A percentile compares a stretch with the other conserved stretches of the same genome.
Evolutionary conservation across 768 basidiomycete genomes (phyloP).

Genomic region (Tulasnella sp.): DNA sequence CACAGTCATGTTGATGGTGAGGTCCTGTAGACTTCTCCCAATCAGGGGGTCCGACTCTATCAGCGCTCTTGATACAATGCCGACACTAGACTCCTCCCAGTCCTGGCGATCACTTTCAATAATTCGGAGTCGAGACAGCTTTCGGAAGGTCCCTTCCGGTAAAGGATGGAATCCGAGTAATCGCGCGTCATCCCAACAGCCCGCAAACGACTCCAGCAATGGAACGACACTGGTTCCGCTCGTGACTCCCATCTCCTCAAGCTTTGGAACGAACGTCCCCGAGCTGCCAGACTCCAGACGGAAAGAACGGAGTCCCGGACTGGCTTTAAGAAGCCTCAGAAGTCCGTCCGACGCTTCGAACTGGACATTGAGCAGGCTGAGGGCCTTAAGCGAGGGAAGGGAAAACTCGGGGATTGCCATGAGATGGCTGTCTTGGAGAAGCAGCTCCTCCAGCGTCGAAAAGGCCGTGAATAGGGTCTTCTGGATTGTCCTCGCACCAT

Average conservation of each 20-base stretch:
- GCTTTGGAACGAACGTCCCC: neutral
- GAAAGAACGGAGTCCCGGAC: neutral
- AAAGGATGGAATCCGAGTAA: neutral
- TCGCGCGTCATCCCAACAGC: neutral
- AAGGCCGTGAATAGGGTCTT: neutral
- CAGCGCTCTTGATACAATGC: neutral
- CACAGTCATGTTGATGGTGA: neutral
- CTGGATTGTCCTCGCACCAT: neutral
- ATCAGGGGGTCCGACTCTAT: neutral
- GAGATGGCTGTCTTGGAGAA: neutral
- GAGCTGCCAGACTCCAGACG: neutral
- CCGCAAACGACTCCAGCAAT: neutral
- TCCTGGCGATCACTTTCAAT: neutral
- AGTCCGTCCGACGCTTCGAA: neutral
- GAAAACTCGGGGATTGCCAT: neutral
- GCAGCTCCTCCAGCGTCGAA: neutral
- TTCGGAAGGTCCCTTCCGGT: neutral
- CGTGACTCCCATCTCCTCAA: neutral
- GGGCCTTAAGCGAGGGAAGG: neutral
- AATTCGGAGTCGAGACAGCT: neutral
- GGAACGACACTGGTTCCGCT: neutral
- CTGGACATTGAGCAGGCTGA: neutral
- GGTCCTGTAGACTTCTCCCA: neutral
- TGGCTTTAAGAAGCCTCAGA: neutral
- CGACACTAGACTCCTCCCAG: neutral